Percentiles rank a stretch among this genome's conserved stretches.
These are phyloP conservation scores for Coelastrella sp. DNA, from an alignment of 139 green algal genomes.

Conservation along the genomic window DNA sequence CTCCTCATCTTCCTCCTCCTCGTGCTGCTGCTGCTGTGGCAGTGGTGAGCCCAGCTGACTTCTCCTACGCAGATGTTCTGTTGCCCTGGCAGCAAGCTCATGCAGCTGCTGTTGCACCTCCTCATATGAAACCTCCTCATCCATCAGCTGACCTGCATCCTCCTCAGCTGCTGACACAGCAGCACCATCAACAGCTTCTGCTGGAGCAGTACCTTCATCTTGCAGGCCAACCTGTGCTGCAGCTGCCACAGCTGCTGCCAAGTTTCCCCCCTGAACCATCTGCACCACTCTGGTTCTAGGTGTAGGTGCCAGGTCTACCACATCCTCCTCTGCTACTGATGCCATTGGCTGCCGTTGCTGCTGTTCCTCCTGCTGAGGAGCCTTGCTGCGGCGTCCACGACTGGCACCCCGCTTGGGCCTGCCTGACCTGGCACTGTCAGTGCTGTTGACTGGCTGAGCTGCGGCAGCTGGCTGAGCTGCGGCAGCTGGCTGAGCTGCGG, in stretches of 20 bases:
- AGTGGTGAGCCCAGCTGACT: not conserved
- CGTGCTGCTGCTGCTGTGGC: not conserved
- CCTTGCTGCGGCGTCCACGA: not conserved
- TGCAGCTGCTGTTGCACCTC: not conserved
- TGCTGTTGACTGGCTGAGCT: not conserved
- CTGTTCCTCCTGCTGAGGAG: not conserved
- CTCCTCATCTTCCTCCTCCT: not conserved
- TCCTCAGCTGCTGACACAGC: not conserved
- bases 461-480: not conserved
- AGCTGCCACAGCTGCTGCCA: constrained; percentile 22
- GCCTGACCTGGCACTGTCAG: not conserved
- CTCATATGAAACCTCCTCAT: not conserved
- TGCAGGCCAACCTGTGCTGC: not conserved
- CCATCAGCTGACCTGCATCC: not conserved
- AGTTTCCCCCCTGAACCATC: not conserved
- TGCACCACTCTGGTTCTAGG: not conserved
- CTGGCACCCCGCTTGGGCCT: not conserved
- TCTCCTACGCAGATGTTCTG: not conserved
- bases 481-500: not conserved
- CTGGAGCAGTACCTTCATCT: not conserved
- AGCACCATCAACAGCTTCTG: not conserved
- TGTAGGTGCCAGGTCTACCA: constrained; percentile 1
- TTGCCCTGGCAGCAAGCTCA: not conserved
- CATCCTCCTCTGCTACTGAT: not conserved
- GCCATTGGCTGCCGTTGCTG: constrained; percentile 10